Base-by-base conservation (phyloP, 169 alveolate genomes). In the Plasmodium vinckei region DNA sequence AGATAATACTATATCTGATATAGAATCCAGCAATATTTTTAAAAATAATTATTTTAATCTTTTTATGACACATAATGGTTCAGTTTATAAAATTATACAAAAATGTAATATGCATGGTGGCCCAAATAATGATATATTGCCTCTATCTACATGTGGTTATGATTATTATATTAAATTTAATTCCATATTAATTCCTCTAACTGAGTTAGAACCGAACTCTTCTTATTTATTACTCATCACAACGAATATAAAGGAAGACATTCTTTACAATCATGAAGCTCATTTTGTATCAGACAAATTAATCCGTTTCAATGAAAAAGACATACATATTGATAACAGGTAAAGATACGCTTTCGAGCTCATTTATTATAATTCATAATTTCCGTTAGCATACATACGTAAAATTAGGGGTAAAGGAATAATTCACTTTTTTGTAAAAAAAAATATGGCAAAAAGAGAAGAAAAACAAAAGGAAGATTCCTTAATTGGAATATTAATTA, bases 101-200 rank as follows among this genome's bases (percentile, higher is more conserved):
- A 86, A 86, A 44, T 86, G 91, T 15, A 86, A 70, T 46, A 86
- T 86, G 9, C 91, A 86, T 86, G 91, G 87, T 19, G 71, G 87
- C 5, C 44, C 86, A 59, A 73, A 73, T 12, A 69, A 86, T 86
- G 75, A 86, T 15, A 71, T 86, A 5, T 69, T 86, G 5, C 91
- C 91, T 1, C 68, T 86, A 59, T 86, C 91, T 9, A 70, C 91
- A 15, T 86, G 91, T 60, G 91, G 87, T 0, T 86, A 86, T 23
- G 91, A 86, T 86, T 86, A 86, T 19, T 86, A 86, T 27, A 71
- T 86, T 5, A 86, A 86, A 59, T 70, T 69, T 59, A 86, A 86
- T 59, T 86, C 91, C 25, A 68, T 86, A 15, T 51, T 86, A 51
- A 86, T 86, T 53, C 73, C 91, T 1, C 13, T 86, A 64, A 73